phyloP scores from a whole-genome alignment of 2,329 filamentous ascomycete genomes.

The Orbilia javanica region DNA sequence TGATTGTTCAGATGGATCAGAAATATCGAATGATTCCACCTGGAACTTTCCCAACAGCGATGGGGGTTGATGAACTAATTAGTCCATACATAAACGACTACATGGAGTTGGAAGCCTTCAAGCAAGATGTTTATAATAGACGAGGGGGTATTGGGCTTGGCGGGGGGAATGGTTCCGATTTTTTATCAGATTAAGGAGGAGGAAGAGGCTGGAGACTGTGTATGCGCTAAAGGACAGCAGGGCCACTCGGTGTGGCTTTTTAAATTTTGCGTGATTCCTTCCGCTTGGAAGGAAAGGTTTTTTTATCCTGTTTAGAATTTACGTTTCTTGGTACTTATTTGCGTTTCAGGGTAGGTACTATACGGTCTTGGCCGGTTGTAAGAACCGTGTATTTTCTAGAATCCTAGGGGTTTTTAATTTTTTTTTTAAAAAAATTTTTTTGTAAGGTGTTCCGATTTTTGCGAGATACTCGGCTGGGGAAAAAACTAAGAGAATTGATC shows the following conservation, averaged over 20 bases:
- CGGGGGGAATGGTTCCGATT: background rate
- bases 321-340: constrained; percentile 1
- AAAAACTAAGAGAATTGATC: background rate
- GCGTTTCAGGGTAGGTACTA: background rate
- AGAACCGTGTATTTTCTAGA: background rate
- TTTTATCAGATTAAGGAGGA: background rate
- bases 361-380: background rate
- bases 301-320: background rate
- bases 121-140: background rate
- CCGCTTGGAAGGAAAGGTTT: background rate
- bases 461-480: background rate
- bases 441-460: background rate
- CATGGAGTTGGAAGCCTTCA: background rate
- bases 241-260: background rate
- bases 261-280: background rate
- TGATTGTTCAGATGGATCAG: background rate
- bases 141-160: background rate
- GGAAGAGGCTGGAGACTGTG: background rate
- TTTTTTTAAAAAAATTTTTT: no score
- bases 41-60: background rate
- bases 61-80: background rate
- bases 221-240: background rate
- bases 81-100: background rate
- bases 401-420: no score
- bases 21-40: background rate